Percentiles rank a stretch among this genome's conserved stretches.
Conservation (phyloP, 441 rosid genomes). For the Isatis lusitanica region DNA sequence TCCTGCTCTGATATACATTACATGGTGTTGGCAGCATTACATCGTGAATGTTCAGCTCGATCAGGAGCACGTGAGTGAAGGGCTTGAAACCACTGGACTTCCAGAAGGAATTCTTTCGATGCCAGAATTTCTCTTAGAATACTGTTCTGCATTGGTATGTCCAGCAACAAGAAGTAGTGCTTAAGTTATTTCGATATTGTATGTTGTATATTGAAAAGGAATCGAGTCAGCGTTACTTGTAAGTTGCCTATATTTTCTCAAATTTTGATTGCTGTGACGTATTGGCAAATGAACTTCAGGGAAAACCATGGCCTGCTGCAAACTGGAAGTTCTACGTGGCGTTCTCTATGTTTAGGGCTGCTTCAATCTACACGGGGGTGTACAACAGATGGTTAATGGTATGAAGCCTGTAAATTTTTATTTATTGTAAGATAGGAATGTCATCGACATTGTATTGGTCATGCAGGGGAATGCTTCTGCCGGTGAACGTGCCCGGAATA, state of each 20-base stretch:
- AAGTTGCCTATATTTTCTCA: background rate
- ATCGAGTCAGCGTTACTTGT: background rate
- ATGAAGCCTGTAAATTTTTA: slow-evolving; percentile 24
- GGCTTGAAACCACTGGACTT: slow-evolving; percentile 63
- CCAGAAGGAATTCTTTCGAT: slow-evolving; percentile 84
- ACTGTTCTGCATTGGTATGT: slow-evolving; percentile 82
- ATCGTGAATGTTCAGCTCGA: slow-evolving; percentile 40
- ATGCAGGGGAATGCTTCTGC: slow-evolving; percentile 95
- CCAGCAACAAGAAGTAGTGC: slow-evolving; percentile 5
- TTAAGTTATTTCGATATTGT: background rate
- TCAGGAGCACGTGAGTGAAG: slow-evolving; percentile 42
- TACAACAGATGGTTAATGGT: slow-evolving; percentile 92
- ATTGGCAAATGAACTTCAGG: slow-evolving; percentile 46
- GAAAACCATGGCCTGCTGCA: slow-evolving; percentile 84
- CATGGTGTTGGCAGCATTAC: slow-evolving; percentile 62
- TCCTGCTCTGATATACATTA: slow-evolving; percentile 28
- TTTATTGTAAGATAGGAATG: background rate
- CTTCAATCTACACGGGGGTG: slow-evolving; percentile 76
- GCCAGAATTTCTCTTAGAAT: slow-evolving; percentile 79
- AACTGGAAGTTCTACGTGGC: slow-evolving; percentile 91
- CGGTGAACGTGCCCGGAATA: slow-evolving; percentile 74
- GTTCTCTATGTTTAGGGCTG: slow-evolving; percentile 83
- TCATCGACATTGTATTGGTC: slow-evolving; percentile 17
- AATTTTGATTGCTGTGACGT: background rate
- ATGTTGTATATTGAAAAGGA: background rate